These are phyloP conservation scores for Hypoxylon sp. DNA, from an alignment of 2,329 filamentous ascomycete genomes.

Conservation along the genomic window DNA sequence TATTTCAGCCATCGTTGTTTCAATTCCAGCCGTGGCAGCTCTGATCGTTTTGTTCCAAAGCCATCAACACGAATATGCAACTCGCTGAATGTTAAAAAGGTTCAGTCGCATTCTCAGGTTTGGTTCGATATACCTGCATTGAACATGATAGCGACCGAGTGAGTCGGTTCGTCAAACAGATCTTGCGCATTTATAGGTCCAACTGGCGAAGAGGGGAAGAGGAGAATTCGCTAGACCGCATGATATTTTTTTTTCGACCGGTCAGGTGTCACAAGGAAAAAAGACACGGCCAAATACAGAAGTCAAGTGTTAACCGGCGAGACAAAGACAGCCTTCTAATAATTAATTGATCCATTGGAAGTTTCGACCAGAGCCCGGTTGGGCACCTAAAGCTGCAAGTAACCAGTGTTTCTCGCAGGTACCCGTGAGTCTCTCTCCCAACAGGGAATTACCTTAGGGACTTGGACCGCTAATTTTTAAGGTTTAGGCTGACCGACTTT, in stretches of 20 bases:
- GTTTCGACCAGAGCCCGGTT: too few relatives aligned
- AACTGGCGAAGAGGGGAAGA: conserved; percentile 1
- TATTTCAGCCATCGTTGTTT: conserved; percentile 3
- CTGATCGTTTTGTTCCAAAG: too few relatives aligned
- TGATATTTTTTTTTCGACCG: conserved; percentile 5
- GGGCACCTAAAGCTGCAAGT: too few relatives aligned
- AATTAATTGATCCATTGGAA: conserved; percentile 14
- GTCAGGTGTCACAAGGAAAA: conserved; percentile 4
- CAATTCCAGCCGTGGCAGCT: conserved; percentile 6
- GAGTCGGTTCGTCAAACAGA: conserved; percentile 7
- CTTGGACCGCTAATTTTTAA: too few relatives aligned
- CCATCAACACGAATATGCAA: too few relatives aligned
- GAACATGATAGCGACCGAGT: conserved; percentile 21
- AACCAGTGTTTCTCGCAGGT: too few relatives aligned
- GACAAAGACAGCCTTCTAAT: neutral
- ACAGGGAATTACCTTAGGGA: too few relatives aligned
- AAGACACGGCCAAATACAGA: neutral
- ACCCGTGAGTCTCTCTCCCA: too few relatives aligned
- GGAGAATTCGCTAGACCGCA: conserved; percentile 3
- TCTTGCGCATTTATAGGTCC: conserved; percentile 23
- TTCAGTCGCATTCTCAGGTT: conserved; percentile 1
- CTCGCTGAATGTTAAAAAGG: too few relatives aligned
- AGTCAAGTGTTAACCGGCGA: too few relatives aligned
- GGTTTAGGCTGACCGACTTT: too few relatives aligned
- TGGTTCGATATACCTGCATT: conserved; percentile 13